These are phyloP conservation scores for Leishmania turanica DNA, from an alignment of 208 protist species.

Conservation along the genomic window DNA sequence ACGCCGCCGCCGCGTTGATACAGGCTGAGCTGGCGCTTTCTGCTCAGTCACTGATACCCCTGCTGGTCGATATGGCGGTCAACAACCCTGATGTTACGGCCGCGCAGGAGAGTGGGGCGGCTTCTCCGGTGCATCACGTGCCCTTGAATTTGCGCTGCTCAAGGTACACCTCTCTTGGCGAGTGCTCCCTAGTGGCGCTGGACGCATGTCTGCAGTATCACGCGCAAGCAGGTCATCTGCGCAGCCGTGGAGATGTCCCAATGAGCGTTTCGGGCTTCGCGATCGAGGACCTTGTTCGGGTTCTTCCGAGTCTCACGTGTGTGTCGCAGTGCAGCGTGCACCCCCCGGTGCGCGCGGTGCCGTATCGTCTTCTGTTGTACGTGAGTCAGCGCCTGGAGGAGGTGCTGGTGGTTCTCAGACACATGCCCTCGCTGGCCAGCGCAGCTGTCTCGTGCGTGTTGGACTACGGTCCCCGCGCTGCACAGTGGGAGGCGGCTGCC, in stretches of 20 bases:
- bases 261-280: slow-evolving; percentile 14
- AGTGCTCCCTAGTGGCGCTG: slow-evolving; percentile 63
- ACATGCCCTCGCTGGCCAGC: slow-evolving; percentile 70
- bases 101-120: slow-evolving; percentile 37
- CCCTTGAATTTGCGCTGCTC: slow-evolving; percentile 47
- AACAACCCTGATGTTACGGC: slow-evolving; percentile 72
- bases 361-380: slow-evolving; percentile 55
- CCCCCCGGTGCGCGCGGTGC: slow-evolving; percentile 55
- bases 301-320: slow-evolving; percentile 47
- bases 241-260: slow-evolving; percentile 13
- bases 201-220: slow-evolving; percentile 59
- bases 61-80: slow-evolving; percentile 60
- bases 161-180: slow-evolving; percentile 79
- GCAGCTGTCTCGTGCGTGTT: slow-evolving; percentile 64
- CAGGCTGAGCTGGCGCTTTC: slow-evolving; percentile 31
- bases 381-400: slow-evolving; percentile 45
- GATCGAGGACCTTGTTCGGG: slow-evolving; percentile 49
- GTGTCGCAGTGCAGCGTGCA: slow-evolving; percentile 67
- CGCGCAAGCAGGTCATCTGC: slow-evolving; percentile 26
- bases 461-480: slow-evolving; percentile 36
- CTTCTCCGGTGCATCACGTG: slow-evolving; percentile 63
- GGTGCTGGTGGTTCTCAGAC: slow-evolving; percentile 39
- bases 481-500: slow-evolving; percentile 76
- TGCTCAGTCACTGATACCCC: slow-evolving; percentile 45
- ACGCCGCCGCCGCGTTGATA: slow-evolving; percentile 5